These are phyloP conservation scores for Trichoderma asperelloides DNA, from an alignment of 495 filamentous ascomycete genomes.

Conservation along the genomic window DNA sequence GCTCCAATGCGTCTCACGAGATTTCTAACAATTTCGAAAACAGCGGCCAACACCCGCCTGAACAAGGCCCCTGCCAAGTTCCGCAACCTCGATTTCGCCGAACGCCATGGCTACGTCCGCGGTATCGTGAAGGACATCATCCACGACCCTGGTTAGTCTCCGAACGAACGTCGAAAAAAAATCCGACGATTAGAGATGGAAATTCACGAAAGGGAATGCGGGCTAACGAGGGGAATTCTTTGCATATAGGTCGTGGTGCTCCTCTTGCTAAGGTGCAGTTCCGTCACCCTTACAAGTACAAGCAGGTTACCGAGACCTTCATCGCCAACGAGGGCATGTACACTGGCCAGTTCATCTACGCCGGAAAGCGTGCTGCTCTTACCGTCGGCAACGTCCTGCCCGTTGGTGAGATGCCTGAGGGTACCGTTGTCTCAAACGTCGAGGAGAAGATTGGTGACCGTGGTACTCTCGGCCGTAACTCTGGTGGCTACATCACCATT, in stretches of 20 bases:
- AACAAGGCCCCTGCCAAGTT: constrained; percentile 59
- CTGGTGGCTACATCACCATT: constrained; percentile 98
- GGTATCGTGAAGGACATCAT: constrained; percentile 98
- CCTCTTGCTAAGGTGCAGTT: constrained; percentile 93
- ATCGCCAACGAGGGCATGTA: constrained; percentile 99
- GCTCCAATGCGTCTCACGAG: constrained; percentile 3
- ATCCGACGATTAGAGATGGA: constrained; percentile 1
- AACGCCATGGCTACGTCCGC: constrained; percentile 93
- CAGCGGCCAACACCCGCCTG: constrained; percentile 12
- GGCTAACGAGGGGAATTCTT: background rate
- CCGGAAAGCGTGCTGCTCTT: constrained; percentile 93
- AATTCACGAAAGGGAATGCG: background rate
- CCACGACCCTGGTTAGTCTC: constrained; percentile 75
- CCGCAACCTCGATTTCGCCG: constrained; percentile 87
- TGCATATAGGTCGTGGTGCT: constrained; percentile 60
- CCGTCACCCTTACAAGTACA: constrained; percentile 85
- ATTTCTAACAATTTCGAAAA: constrained; percentile 2
- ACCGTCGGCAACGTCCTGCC: constrained; percentile 97
- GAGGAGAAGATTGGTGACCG: constrained; percentile 98
- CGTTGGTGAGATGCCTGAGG: constrained; percentile 87
- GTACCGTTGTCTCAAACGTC: constrained; percentile 96
- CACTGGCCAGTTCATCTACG: constrained; percentile 99
- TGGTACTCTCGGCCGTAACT: constrained; percentile 89
- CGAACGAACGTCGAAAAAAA: background rate
- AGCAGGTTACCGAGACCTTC: constrained; percentile 89